Conservation (phyloP, 2,329 filamentous ascomycete genomes). For the Fusarium subtropicale region DNA sequence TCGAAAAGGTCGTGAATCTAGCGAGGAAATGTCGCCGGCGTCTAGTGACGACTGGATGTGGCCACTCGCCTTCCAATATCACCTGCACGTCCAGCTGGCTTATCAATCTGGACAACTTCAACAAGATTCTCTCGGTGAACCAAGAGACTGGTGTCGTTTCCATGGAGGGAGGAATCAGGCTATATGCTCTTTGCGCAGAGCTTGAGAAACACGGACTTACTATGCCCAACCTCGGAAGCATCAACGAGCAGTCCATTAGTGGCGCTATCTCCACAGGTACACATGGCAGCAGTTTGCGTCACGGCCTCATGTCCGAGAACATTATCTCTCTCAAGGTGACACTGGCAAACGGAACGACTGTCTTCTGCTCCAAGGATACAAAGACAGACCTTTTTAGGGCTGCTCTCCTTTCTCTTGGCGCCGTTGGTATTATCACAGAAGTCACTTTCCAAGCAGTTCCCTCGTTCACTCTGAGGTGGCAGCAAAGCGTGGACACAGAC, state of each 20-base stretch:
- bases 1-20: slow-evolving; percentile 84
- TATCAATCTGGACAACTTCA: slow-evolving; percentile 89
- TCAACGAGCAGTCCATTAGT: slow-evolving; percentile 92
- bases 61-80: slow-evolving; percentile 90
- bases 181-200: slow-evolving; percentile 78
- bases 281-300: slow-evolving; percentile 85
- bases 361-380: slow-evolving; percentile 75
- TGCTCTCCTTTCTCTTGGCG: slow-evolving; percentile 86
- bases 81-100: slow-evolving; percentile 96
- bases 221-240: slow-evolving; percentile 92
- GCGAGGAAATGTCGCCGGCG: slow-evolving; percentile 84
- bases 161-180: slow-evolving; percentile 88
- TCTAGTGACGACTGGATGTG: slow-evolving; percentile 87
- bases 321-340: slow-evolving; percentile 82
- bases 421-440: slow-evolving; percentile 90
- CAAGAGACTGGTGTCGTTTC: slow-evolving; percentile 72
- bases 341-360: slow-evolving; percentile 80
- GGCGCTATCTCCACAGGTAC: slow-evolving; percentile 94
- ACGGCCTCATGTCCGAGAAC: slow-evolving; percentile 86
- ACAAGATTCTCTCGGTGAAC: slow-evolving; percentile 77
- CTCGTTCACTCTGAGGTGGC: slow-evolving; percentile 87
- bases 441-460: slow-evolving; percentile 85
- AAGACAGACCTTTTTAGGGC: slow-evolving; percentile 88
- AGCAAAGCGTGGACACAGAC: slow-evolving; percentile 81
- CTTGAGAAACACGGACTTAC: slow-evolving; percentile 82